phyloP scores from a whole-genome alignment of 331 rosid genomes.

The Malus hybrid region DNA sequence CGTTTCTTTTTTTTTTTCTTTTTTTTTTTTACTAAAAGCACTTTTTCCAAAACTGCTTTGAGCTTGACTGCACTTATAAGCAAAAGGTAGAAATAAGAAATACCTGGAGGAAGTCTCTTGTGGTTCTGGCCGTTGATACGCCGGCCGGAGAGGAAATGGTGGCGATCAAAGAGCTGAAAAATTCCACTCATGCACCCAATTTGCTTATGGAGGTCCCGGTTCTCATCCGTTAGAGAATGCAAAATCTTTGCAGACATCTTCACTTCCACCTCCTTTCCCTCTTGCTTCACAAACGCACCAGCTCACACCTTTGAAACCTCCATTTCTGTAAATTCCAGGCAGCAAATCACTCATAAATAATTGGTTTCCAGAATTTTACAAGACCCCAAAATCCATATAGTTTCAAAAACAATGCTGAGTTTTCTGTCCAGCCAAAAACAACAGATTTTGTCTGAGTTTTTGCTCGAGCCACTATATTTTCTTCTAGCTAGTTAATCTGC shows the following conservation, averaged over 20 bases:
- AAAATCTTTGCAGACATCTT: conserved; percentile 56
- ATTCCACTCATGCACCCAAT: conserved; percentile 84
- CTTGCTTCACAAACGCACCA: neutral
- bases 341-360: neutral
- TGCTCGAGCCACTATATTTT: neutral
- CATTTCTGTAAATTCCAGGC: neutral
- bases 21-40: neutral
- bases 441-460: neutral
- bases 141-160: conserved; percentile 45
- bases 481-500: neutral
- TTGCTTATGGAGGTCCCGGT: conserved; percentile 67
- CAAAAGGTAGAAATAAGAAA: neutral
- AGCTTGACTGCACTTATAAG: neutral
- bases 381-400: neutral
- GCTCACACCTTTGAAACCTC: neutral
- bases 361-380: neutral
- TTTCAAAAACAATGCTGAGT: neutral
- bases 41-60: neutral
- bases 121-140: conserved; percentile 19
- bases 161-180: conserved; percentile 79
- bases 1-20: neutral
- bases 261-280: conserved; percentile 10
- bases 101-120: conserved; percentile 49
- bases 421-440: neutral
- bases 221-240: conserved; percentile 49